Percentiles rank a stretch among this genome's conserved stretches.
Conservation (phyloP, 805 yeast genomes). For the Lachancea lanzarotensis region DNA sequence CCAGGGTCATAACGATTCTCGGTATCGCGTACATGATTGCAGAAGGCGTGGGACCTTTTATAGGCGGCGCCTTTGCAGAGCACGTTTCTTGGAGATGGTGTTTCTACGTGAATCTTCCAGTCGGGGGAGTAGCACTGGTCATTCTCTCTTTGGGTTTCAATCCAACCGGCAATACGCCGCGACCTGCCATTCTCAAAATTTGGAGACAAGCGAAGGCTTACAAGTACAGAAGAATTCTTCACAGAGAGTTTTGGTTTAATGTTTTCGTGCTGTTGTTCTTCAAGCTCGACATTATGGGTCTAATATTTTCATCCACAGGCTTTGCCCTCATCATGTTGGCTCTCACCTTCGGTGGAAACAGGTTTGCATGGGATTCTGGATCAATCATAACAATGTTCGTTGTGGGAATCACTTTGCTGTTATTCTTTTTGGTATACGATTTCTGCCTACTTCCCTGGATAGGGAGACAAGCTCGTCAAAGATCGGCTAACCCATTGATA, state of each 20-base stretch:
- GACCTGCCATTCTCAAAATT: not conserved
- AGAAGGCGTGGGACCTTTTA: conserved; percentile 52
- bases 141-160: conserved; percentile 16
- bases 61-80: conserved; percentile 61
- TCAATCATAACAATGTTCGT: conserved; percentile 36
- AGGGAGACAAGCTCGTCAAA: not conserved
- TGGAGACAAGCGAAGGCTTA: not conserved
- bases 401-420: conserved; percentile 38
- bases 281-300: conserved; percentile 22
- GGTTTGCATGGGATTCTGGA: conserved; percentile 48
- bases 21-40: conserved; percentile 40
- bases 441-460: conserved; percentile 15
- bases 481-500: conserved; percentile 1
- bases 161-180: conserved; percentile 8
- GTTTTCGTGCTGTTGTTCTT: conserved; percentile 8
- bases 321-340: conserved; percentile 19
- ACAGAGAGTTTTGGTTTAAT: not conserved
- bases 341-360: conserved; percentile 44
- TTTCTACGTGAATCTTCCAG: conserved; percentile 61
- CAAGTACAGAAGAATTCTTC: not conserved
- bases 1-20: conserved; percentile 19
- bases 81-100: conserved; percentile 71
- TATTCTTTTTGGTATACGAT: conserved; percentile 44
- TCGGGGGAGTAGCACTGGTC: conserved; percentile 42
- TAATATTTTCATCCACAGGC: conserved; percentile 18